Evolutionary conservation across 202 grass and related monocot genomes (phyloP).

Genomic region (Elaeis oleifera): DNA sequence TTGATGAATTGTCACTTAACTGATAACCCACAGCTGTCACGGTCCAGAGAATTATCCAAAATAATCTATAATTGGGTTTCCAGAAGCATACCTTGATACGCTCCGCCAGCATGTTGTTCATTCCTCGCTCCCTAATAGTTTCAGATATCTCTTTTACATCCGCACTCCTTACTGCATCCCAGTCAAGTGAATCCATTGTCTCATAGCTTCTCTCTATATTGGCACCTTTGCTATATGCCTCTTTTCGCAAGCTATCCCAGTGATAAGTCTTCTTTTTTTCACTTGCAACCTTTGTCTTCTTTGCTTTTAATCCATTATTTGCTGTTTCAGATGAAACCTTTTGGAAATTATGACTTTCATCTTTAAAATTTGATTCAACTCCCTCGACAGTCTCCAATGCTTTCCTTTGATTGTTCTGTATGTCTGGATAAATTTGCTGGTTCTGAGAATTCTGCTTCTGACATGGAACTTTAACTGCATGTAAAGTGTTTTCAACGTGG

Average conservation of each 20-base stretch:
- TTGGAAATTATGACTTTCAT: conserved; percentile 27
- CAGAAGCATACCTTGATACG: conserved; percentile 56
- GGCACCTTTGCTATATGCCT: conserved; percentile 24
- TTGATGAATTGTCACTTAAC: no score
- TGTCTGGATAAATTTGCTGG: conserved; percentile 20
- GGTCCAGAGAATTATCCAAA: no score
- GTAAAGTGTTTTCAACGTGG: conserved; percentile 25
- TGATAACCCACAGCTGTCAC: no score
- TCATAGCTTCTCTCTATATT: conserved; percentile 39
- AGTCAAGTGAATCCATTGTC: conserved; percentile 60
- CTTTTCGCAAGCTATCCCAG: conserved; percentile 79
- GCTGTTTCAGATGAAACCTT: conserved; percentile 22
- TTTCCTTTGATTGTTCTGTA: conserved; percentile 25
- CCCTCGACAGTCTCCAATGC: conserved; percentile 28
- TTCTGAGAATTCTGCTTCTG: conserved; percentile 20
- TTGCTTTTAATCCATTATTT: conserved; percentile 23
- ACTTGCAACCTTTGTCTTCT: conserved; percentile 23
- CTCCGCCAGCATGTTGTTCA: conserved; percentile 85
- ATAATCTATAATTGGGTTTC: no score
- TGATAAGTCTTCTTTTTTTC: conserved; percentile 40
- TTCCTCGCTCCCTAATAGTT: conserved; percentile 67
- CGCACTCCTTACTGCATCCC: conserved; percentile 55
- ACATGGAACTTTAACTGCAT: conserved; percentile 21
- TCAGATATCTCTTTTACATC: conserved; percentile 53
- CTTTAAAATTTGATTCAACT: conserved; percentile 31